phyloP scores from a whole-genome alignment of 768 basidiomycete species.

The Xanthoconium purpureum region DNA sequence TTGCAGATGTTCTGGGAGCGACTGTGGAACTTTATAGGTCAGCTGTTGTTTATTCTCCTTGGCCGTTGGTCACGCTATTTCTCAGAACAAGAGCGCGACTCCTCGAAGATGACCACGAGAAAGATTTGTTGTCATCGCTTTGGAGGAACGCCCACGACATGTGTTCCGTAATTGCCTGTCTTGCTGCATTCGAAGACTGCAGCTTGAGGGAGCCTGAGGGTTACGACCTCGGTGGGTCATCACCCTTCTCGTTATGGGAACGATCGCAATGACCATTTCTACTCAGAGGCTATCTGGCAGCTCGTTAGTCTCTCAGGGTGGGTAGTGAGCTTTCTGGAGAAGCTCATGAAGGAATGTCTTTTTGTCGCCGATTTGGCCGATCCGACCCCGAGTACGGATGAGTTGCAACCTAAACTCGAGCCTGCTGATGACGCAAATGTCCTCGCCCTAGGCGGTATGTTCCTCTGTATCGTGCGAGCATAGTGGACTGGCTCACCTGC shows the following conservation, averaged over 20 bases:
- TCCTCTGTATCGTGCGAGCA: constrained; percentile 31
- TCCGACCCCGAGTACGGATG: constrained; percentile 7
- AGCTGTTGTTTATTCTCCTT: neutral
- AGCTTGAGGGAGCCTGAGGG: constrained; percentile 55
- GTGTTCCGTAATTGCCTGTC: constrained; percentile 58
- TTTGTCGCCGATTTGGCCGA: constrained; percentile 30
- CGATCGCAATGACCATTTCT: constrained; percentile 6
- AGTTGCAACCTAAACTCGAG: constrained; percentile 24
- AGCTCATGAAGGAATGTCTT: constrained; percentile 54
- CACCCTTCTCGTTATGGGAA: neutral
- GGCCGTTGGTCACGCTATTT: constrained; percentile 3
- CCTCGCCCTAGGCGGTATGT: constrained; percentile 25
- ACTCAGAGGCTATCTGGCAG: constrained; percentile 69
- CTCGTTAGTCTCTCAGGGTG: constrained; percentile 61
- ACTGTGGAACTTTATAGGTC: constrained; percentile 39
- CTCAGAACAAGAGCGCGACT: constrained; percentile 33
- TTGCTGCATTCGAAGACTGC: constrained; percentile 65
- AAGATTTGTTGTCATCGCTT: constrained; percentile 41
- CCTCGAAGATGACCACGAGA: constrained; percentile 34
- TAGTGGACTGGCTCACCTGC: constrained; percentile 38
- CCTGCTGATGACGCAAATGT: constrained; percentile 26
- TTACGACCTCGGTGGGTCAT: constrained; percentile 57
- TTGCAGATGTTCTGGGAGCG: constrained; percentile 50
- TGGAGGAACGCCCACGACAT: constrained; percentile 67
- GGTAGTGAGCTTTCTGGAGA: constrained; percentile 60